Base-by-base conservation (phyloP, 148 eudicot species). In the Arbutus unedo region DNA sequence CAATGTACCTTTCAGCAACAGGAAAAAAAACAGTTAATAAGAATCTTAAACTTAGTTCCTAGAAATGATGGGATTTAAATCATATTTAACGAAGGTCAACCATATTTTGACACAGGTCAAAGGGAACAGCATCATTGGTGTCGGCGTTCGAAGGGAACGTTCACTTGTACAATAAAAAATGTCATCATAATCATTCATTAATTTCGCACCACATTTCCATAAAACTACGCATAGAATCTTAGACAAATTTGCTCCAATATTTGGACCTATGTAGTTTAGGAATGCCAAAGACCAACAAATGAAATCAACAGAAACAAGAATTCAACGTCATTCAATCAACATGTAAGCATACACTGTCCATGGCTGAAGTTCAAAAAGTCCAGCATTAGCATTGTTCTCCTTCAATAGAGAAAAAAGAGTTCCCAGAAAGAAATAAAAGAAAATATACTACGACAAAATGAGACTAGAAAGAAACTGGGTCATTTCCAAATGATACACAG, bases 1-100 rank as follows among this genome's bases (percentile, higher is more conserved):
- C 99, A 96, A 84, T 96, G 99, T 79, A 95, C 97, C 98, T 95
- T 83, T 62, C 72, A 51, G 76, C 4, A 81, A 49, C 67, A 2
- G 4, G 59, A 3, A 82, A 59, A 50, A 9, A 3, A 59, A 55
- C 23, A 21, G 16, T 6, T 14, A 8, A 77, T 5, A 56, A 43
- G 8, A 49, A 21, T n/a, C 51, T 54, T 53, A 41, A 73, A 67
- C 68, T 31, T 38, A 53, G n/a, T 18, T 66, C 11, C 23, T 18
- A 68, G 67, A 47, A 31, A 67, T 68, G 62, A 43, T 53, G 14
- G 8, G 14, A 41, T 67, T 51, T 47, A 0, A 60, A 75, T n/a
- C 54, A 59, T 53, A 47, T 48, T 53, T 53, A 75, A 60, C 67
- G 8, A 25, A n/a, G 31, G 31, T 60, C 21, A 60, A 60, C 6